Evolutionary conservation across 495 filamentous ascomycete genomes (phyloP).

Genomic region (Parmelia sp.): DNA sequence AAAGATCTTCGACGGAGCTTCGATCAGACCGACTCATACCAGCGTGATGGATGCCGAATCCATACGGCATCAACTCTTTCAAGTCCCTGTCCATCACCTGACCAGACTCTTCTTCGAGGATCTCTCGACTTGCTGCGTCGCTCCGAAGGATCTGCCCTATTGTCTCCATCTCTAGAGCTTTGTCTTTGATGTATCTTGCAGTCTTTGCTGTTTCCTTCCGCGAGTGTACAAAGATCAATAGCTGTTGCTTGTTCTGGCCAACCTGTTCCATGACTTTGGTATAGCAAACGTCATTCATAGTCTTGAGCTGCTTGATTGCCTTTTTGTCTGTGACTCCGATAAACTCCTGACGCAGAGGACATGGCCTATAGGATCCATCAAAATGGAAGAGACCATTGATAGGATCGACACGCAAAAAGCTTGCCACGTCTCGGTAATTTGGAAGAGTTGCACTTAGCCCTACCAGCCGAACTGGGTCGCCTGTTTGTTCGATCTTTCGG

Average conservation of each 20-base stretch:
- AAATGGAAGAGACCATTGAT: constrained; percentile 89
- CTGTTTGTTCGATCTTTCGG: constrained; percentile 84
- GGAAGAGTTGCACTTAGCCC: constrained; percentile 92
- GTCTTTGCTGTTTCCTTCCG: constrained; percentile 98
- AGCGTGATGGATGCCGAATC: constrained; percentile 96
- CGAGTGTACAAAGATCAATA: constrained; percentile 98
- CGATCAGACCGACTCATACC: constrained; percentile 91
- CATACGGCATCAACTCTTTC: constrained; percentile 92
- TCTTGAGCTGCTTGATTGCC: constrained; percentile 97
- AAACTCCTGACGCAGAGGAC: constrained; percentile 92
- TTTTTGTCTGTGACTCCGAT: constrained; percentile 98
- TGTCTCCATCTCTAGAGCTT: constrained; percentile 89
- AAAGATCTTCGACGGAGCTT: constrained; percentile 90
- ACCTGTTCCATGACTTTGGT: constrained; percentile 97
- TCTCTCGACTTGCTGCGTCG: constrained; percentile 86
- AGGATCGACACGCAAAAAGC: constrained; percentile 87
- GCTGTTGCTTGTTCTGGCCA: constrained; percentile 81
- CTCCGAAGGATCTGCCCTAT: constrained; percentile 92
- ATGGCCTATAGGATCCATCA: constrained; percentile 88
- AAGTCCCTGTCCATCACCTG: constrained; percentile 77
- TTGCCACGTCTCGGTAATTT: constrained; percentile 95
- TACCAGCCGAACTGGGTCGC: constrained; percentile 82
- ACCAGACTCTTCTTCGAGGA: constrained; percentile 77
- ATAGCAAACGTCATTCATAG: constrained; percentile 98
- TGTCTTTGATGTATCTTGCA: constrained; percentile 90